phyloP scores from a whole-genome alignment of 2,329 filamentous ascomycete genomes.

The Myriosclerotinia scirpicola region DNA sequence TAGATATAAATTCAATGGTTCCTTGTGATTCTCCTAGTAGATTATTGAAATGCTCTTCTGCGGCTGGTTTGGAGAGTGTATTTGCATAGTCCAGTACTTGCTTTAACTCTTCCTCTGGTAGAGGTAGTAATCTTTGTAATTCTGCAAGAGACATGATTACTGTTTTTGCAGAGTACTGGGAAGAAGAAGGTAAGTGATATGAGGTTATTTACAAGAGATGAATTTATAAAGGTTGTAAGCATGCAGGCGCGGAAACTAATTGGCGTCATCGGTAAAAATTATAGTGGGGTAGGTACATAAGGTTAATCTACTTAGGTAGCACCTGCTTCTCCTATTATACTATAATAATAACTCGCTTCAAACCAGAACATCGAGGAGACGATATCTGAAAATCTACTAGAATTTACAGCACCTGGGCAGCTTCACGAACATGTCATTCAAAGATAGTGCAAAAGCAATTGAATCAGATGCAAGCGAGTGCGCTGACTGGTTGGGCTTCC shows the following conservation, averaged over 20 bases:
- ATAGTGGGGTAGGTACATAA: background rate
- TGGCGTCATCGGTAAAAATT: conserved; percentile 3
- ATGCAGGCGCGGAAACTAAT: background rate
- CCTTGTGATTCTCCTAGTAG: conserved; percentile 83
- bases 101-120: conserved; percentile 80
- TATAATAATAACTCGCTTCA: no score
- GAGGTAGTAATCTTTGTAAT: conserved; percentile 75
- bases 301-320: no score
- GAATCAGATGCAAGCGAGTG: no score
- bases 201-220: background rate
- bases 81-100: conserved; percentile 82
- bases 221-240: background rate
- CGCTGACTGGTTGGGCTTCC: no score
- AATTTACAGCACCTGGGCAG: no score
- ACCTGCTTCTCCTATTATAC: no score
- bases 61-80: conserved; percentile 72
- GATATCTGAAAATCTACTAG: no score
- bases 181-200: background rate
- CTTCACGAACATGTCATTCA: no score
- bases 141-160: conserved; percentile 55
- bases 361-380: background rate
- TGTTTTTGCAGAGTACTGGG: background rate
- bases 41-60: conserved; percentile 82
- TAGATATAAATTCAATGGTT: conserved; percentile 68
- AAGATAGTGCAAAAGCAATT: no score